Percentiles rank a stretch among this genome's conserved stretches.
Conservation (phyloP, 108 stramenopile genomes). For the Stephanodiscus minutulus region DNA sequence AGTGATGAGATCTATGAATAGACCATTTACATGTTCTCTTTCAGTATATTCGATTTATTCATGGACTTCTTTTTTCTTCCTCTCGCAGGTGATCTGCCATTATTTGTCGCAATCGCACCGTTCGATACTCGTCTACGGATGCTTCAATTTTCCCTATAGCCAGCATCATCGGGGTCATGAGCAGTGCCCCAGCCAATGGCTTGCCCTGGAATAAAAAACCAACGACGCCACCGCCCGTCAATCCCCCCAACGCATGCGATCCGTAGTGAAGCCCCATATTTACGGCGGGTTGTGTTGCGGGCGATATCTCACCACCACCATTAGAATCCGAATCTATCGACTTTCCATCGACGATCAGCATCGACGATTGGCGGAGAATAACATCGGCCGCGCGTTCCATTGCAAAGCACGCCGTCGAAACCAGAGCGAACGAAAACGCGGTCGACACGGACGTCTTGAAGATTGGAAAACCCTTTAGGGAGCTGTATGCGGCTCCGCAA, state of each 20-base stretch:
- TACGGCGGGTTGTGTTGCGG: slow-evolving; percentile 12
- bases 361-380: slow-evolving; percentile 16
- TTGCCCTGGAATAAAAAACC: slow-evolving; percentile 63
- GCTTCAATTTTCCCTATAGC: slow-evolving; percentile 54
- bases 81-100: slow-evolving; percentile 3
- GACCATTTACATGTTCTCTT: not conserved
- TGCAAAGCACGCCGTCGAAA: slow-evolving; percentile 68
- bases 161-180: slow-evolving; percentile 72
- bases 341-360: not conserved
- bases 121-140: slow-evolving; percentile 31
- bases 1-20: not conserved
- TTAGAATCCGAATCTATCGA: slow-evolving; percentile 2
- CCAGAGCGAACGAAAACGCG: slow-evolving; percentile 61
- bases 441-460: slow-evolving; percentile 48
- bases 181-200: slow-evolving; percentile 58
- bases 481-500: slow-evolving; percentile 53
- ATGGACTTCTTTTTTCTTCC: not conserved
- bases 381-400: slow-evolving; percentile 57
- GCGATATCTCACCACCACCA: slow-evolving; percentile 14
- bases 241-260: slow-evolving; percentile 73
- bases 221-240: slow-evolving; percentile 59
- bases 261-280: slow-evolving; percentile 27
- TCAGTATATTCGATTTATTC: not conserved
- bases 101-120: slow-evolving; percentile 27
- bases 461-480: slow-evolving; percentile 56